Conservation (phyloP, 805 yeast species). For the Cephaloascus fragrans region DNA sequence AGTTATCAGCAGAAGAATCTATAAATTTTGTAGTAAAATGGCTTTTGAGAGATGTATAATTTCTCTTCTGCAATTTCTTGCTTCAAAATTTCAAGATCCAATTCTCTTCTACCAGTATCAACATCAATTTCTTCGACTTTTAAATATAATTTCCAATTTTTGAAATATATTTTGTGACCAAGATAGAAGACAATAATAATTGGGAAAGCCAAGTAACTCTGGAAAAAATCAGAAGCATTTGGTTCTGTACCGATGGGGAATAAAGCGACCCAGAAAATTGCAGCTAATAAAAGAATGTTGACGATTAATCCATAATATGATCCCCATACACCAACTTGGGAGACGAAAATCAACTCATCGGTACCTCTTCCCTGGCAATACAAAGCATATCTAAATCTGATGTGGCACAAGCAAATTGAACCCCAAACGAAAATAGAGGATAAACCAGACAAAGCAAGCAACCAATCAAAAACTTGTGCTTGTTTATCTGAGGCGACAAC, state of each 20-base stretch:
- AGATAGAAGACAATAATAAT: slow-evolving; percentile 35
- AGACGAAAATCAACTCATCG: slow-evolving; percentile 21
- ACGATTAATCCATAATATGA: slow-evolving; percentile 22
- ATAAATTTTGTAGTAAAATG: slow-evolving; percentile 10
- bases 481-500: slow-evolving; percentile 17
- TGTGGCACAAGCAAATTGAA: slow-evolving; percentile 19
- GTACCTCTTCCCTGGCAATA: slow-evolving; percentile 12
- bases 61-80: slow-evolving; percentile 21
- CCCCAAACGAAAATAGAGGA: slow-evolving; percentile 19
- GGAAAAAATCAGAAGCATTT: slow-evolving; percentile 36
- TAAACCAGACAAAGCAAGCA: slow-evolving; percentile 18
- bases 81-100: slow-evolving; percentile 17
- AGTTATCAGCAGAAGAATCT: not conserved
- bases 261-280: slow-evolving; percentile 29
- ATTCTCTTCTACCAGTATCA: slow-evolving; percentile 23
- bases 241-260: slow-evolving; percentile 16
- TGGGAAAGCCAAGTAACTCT: slow-evolving; percentile 39
- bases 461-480: slow-evolving; percentile 18
- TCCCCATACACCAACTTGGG: slow-evolving; percentile 16
- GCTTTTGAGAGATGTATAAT: slow-evolving; percentile 13
- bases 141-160: slow-evolving; percentile 19
- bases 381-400: slow-evolving; percentile 19
- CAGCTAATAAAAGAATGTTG: slow-evolving; percentile 16
- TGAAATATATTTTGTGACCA: slow-evolving; percentile 39
- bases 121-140: slow-evolving; percentile 20